Evolutionary conservation across 306 rosid genomes (phyloP).

Genomic region (Dalbergia cochinchinensis): DNA sequence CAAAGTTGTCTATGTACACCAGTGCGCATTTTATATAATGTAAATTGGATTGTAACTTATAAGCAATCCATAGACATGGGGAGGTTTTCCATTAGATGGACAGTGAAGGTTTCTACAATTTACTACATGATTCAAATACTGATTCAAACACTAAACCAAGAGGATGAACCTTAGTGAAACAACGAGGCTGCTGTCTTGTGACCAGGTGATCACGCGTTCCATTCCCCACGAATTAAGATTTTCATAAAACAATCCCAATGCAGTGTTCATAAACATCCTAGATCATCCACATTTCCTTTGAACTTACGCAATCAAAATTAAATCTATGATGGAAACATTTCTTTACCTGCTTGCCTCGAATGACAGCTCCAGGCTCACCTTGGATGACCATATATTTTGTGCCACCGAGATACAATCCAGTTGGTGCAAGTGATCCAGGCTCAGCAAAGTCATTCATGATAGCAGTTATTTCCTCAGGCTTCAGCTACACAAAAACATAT

Average conservation of each 20-base stretch:
- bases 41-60: background rate
- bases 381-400: slow-evolving; percentile 77
- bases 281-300: background rate
- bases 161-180: background rate
- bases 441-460: slow-evolving; percentile 61
- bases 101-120: background rate
- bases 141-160: background rate
- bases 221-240: background rate
- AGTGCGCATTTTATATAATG: background rate
- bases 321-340: background rate
- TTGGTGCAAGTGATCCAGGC: slow-evolving; percentile 77
- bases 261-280: no score
- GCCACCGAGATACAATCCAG: slow-evolving; percentile 70
- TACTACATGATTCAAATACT: slow-evolving; percentile 6
- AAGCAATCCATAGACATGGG: background rate
- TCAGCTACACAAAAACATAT: slow-evolving; percentile 46
- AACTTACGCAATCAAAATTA: slow-evolving; percentile 6
- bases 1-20: background rate
- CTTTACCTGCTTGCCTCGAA: slow-evolving; percentile 74
- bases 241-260: no score
- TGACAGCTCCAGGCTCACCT: slow-evolving; percentile 72
- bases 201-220: background rate
- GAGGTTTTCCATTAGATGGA: background rate
- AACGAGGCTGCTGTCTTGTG: no score
- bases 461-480: slow-evolving; percentile 67